Evolutionary conservation across 306 rosid genomes (phyloP), one percentile per base, ranked within the genome.

Genomic region (Rosa multiflora): DNA sequence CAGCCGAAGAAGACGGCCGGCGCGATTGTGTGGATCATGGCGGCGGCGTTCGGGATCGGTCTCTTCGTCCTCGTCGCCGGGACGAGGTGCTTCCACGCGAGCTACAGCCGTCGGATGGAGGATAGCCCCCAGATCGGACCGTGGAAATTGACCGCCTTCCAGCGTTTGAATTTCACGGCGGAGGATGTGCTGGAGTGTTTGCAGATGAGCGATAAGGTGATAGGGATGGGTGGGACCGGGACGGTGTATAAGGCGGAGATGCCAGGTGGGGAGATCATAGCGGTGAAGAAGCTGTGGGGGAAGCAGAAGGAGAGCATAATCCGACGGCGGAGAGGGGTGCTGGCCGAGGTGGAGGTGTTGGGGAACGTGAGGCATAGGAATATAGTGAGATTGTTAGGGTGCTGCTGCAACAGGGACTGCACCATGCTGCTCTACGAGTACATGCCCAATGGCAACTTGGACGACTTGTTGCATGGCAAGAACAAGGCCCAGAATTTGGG

Each of bases 241-340:
- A 91, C 98, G 0, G 99, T 95, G 2, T 95, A 91, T 44, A 88
- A 85, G 1, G 98, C 95, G 0, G 98, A 93, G 43, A 89, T 95
- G 98, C 93, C 99, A 85, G 90, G 97, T 84, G 97, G 99, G 56
- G 98, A 95, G 80, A 88, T 89, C 88, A 86, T 95, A 83, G 98
- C 99, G 6, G 91, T 95, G 37, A 95, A 95, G 82, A 91, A 95
- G 56, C 80, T 95, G 0, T 90, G 99, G 94, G 97, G 97, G 0
- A 91, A 87, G 11, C 94, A 91, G 4, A 95, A 95, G 69, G 97
- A 85, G 43, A 83, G 76, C 23, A 29, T 76, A 9, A 85, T 91
- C 84, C 23, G 91, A 86, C 88, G 97, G 89, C 68, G 91, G 78
- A 88, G 93, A 89, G 99, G 98, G 62, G 97, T 91, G 32, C 46